Evolutionary conservation across 352 stramenopile species (phyloP), one percentile per base, ranked within the genome.

Genomic region (Pythium guiyangense): DNA sequence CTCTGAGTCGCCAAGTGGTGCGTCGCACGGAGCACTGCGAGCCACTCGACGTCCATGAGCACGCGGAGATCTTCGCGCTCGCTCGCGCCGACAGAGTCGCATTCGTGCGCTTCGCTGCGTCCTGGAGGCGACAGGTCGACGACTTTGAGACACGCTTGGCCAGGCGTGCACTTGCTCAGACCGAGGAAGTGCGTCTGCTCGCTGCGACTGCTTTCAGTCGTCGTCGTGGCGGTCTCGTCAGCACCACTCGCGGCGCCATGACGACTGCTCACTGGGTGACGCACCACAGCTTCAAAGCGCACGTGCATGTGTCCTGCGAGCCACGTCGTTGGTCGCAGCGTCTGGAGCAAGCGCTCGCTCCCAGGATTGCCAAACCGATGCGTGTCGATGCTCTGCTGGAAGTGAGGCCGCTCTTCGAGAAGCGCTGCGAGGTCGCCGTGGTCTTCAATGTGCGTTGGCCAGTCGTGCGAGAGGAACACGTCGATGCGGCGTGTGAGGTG

Each of bases 231-330:
- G n/a, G n/a, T 10, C 31, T 35, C 31, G 31, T 35, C 31, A 9
- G 6, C 6, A 35, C 6, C 31, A 35, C 31, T 35, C 31, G 6
- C 17, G 25, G 3, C 50, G 37, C 15, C 20, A 35, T 15, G 22
- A 15, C 46, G 39, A 27, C 31, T 35, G 6, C 42, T 26, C 25
- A 15, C 26, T 45, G 50, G 25, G 63, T 97, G 92, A 26, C 53
- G 52, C 11, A 98, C 76, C 2, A 80, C 61, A 0, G 96, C 95
- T 45, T 88, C 57, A 60, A 98, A 99, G 54, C 96, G 97, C 14
- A 96, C 73, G 71, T 98, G 95, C 31, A 98, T 79, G 74, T 98
- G 96, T n/a, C 88, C 92, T 1, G 90, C 63, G 64, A 99, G 98
- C 95, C 94, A 99, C 52, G 78, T 90, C 17, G 55, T 60, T 12